Percentiles rank a stretch among this genome's conserved stretches.
Conservation (phyloP, 2,329 filamentous ascomycete genomes). For the Curvularia hawaiiensis region DNA sequence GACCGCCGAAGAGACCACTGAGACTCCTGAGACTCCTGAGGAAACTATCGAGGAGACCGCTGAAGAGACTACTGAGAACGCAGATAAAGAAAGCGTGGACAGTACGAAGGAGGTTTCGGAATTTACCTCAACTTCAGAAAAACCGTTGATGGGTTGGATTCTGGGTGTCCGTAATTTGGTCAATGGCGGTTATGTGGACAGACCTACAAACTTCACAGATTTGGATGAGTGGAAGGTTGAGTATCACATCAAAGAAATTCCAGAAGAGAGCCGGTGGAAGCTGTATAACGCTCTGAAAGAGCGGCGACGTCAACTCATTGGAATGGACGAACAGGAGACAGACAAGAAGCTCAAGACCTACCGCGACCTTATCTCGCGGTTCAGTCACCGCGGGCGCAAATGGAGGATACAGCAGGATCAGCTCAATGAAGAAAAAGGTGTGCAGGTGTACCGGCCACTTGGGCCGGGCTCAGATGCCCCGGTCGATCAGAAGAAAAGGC, state of each 20-base stretch:
- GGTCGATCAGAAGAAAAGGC: neutral
- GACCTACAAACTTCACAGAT: conserved; percentile 59
- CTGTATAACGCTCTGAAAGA: conserved; percentile 52
- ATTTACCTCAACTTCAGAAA: conserved; percentile 3
- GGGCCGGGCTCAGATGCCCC: conserved; percentile 34
- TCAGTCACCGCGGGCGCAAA: conserved; percentile 61
- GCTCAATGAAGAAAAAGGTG: conserved; percentile 54
- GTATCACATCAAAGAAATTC: conserved; percentile 71
- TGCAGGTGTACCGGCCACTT: conserved; percentile 41
- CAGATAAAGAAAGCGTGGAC: neutral
- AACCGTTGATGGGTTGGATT: conserved; percentile 68
- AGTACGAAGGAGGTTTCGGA: neutral
- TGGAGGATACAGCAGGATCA: conserved; percentile 63
- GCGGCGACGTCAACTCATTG: conserved; percentile 57
- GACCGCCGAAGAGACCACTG: neutral
- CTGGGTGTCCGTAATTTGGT: conserved; percentile 75
- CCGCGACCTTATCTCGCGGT: conserved; percentile 47
- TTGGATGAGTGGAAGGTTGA: conserved; percentile 72
- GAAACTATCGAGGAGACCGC: neutral
- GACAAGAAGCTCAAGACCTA: conserved; percentile 52
- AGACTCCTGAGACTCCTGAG: neutral
- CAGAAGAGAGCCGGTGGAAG: conserved; percentile 17
- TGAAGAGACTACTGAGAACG: neutral
- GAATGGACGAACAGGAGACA: conserved; percentile 50
- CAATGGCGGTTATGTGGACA: conserved; percentile 66